These are phyloP conservation scores for Kuraishia capsulata DNA, from an alignment of 805 yeast species.

Conservation along the genomic window DNA sequence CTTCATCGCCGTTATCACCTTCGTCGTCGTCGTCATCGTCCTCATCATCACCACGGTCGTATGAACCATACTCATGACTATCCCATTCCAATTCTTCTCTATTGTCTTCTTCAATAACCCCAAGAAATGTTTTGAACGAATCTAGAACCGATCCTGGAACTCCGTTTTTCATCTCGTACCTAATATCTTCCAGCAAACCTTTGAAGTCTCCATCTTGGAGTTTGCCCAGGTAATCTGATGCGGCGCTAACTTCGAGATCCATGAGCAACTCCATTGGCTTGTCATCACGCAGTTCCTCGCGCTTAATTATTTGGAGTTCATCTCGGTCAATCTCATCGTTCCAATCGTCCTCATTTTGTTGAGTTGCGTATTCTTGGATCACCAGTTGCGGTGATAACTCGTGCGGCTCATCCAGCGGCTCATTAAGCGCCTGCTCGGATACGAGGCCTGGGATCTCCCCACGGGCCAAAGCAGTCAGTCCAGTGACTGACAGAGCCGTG, in stretches of 20 bases:
- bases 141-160: neutral
- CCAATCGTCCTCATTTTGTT: no score
- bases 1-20: slow-evolving; percentile 2
- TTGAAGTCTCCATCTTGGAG: neutral
- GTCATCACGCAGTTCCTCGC: no score
- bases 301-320: no score
- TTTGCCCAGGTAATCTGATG: neutral
- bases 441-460: no score
- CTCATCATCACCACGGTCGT: neutral
- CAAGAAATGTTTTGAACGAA: neutral
- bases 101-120: neutral
- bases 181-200: neutral
- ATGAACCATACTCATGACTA: neutral
- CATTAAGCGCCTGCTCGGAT: no score
- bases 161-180: neutral
- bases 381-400: no score
- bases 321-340: no score
- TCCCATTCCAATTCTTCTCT: slow-evolving; percentile 1
- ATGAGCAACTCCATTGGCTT: neutral
- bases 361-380: no score
- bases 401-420: no score
- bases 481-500: no score
- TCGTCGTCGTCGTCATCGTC: slow-evolving; percentile 2
- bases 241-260: neutral
- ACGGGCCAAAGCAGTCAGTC: no score